Conservation (phyloP, 1,139 yeast species). For the Magnusiomyces clavatus region DNA sequence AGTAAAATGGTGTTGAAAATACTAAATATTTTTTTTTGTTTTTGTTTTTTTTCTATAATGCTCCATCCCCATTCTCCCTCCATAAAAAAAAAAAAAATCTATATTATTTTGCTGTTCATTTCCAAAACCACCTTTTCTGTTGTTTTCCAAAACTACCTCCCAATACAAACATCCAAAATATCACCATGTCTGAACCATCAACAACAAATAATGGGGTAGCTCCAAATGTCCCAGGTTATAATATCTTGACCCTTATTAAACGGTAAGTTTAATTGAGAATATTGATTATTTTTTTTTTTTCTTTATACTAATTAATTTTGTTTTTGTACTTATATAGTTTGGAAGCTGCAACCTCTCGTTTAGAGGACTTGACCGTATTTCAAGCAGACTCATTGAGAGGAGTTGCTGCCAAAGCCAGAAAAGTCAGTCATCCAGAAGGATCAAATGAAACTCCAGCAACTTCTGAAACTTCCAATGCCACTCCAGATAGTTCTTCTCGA, state of each 20-base stretch:
- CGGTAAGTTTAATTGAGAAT: constrained; percentile 30
- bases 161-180: constrained; percentile 8
- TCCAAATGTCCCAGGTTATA: constrained; percentile 62
- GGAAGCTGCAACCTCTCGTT: constrained; percentile 89
- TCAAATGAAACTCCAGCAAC: constrained; percentile 21
- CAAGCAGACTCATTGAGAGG: constrained; percentile 46
- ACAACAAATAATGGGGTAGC: constrained; percentile 24
- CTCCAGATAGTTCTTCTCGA: constrained; percentile 14
- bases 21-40: not conserved
- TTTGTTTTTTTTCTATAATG: constrained; percentile 4
- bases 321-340: constrained; percentile 36
- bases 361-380: constrained; percentile 79
- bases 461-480: constrained; percentile 12
- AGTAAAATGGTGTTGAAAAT: not conserved
- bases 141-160: not conserved
- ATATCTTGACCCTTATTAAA: constrained; percentile 71
- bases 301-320: not conserved
- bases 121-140: not conserved
- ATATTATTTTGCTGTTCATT: too few species aligned
- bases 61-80: too few species aligned
- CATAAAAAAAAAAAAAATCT: too few species aligned
- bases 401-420: constrained; percentile 8
- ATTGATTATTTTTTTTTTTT: not conserved
- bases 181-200: constrained; percentile 41
- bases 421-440: not conserved